Base-by-base conservation (phyloP, 2,329 filamentous ascomycete species). In the Trichoderma cornu-damae region DNA sequence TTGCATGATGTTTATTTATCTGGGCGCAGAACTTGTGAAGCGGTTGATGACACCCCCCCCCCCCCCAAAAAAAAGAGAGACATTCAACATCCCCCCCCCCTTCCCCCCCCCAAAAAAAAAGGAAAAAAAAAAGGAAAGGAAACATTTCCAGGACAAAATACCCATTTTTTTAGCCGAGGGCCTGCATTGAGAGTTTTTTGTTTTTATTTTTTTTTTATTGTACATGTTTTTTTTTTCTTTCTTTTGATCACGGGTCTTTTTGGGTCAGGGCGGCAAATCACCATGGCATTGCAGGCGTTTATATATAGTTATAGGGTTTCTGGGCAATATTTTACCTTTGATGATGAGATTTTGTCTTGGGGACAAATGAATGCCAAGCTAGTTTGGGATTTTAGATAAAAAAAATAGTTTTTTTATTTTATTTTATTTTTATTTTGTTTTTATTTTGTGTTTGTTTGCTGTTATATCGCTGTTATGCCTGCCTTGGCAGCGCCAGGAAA, bases 261-360 rank as follows among this genome's bases (percentile, higher is more conserved):
- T 57, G 35, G 44, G 16, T n/a, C 51, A 44, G 57, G 57, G 37
- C 28, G 52, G 57, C 52, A 48, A 32, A 57, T 53, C 37, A 56
- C 30, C 34, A 51, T 47, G 57, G 57, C 52, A 59, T 59, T 50
- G 44, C 44, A 44, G 57, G 57, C 57, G 57, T 59, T 59, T 59
- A 55, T 59, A 59, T 59, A 59, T 42, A 59, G n/a, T 42, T 58
- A 43, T 26, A 50, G 50, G 43, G 50, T 48, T n/a, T n/a, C 40
- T 35, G 30, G 57, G 57, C 57, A 38, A 43, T 34, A 38, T 42
- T 37, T n/a, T 22, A 32, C 26, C 28, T 48, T 56, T 37, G 3
- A 38, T 53, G 50, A 53, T 44, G 38, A 54, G n/a, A 34, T 26
- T 54, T 44, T 34, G 30, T 43, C 40, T 46, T 44, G 51, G 51